These are phyloP conservation scores for Thymus mandschuricus DNA, from an alignment of 257 asterid genomes.

Conservation along the genomic window DNA sequence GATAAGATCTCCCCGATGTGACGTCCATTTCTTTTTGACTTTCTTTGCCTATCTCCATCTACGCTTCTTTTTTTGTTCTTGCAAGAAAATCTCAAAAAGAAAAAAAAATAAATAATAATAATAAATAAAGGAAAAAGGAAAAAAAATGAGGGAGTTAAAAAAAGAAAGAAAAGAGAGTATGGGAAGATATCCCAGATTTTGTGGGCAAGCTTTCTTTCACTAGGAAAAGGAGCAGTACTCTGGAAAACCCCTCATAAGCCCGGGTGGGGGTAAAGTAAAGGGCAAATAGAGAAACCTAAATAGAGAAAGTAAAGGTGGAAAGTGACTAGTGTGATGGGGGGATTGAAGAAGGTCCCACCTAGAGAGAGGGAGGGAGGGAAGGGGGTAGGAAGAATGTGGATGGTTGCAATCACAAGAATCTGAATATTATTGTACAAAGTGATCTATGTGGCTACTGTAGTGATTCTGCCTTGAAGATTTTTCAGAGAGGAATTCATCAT, in stretches of 20 bases:
- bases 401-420: conserved; percentile 46
- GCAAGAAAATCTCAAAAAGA: conserved; percentile 10
- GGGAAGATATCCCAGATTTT: conserved; percentile 56
- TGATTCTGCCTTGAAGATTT: conserved; percentile 42
- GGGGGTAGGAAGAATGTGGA: conserved; percentile 39
- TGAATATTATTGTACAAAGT: conserved; percentile 39
- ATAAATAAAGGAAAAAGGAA: neutral
- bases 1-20: conserved; percentile 75
- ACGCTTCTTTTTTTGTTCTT: conserved; percentile 8
- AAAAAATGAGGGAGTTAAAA: neutral
- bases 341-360: conserved; percentile 31
- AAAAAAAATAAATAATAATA: neutral
- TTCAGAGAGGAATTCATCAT: conserved; percentile 27
- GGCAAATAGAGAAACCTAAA: conserved; percentile 22
- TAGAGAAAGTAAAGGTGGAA: conserved; percentile 40
- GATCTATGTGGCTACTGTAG: conserved; percentile 44
- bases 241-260: conserved; percentile 25
- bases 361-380: conserved; percentile 21
- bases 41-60: conserved; percentile 6
- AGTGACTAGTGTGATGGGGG: conserved; percentile 39
- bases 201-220: conserved; percentile 39
- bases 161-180: neutral
- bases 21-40: conserved; percentile 48
- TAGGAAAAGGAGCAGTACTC: conserved; percentile 7
- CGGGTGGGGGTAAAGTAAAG: conserved; percentile 16